A percentile compares a stretch with the other conserved stretches of the same genome.
These are phyloP conservation scores for Capronia coronata DNA, from an alignment of 2,329 filamentous ascomycete species.

Conservation along the genomic window DNA sequence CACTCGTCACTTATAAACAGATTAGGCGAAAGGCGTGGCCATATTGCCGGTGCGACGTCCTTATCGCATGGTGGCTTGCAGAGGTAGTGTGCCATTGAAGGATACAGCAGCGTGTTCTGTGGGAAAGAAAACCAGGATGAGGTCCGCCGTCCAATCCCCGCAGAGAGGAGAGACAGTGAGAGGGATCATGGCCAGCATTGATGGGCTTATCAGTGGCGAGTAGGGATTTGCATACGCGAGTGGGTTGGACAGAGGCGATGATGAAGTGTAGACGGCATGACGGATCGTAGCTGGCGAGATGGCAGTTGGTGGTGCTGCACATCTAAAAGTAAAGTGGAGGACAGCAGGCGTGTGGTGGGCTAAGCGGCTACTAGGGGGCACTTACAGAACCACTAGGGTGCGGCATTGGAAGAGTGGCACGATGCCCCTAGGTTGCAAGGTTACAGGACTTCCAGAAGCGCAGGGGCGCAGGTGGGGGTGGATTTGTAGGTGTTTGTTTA, in stretches of 20 bases:
- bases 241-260: neutral
- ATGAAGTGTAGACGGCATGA: neutral
- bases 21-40: conserved; percentile 6
- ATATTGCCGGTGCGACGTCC: conserved; percentile 5
- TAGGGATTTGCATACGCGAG: neutral
- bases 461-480: no score
- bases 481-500: no score
- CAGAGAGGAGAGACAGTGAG: conserved; percentile 1
- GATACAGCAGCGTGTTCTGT: no score
- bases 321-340: no score
- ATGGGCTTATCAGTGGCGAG: conserved; percentile 16
- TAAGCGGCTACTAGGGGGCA: no score
- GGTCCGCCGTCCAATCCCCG: neutral
- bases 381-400: no score
- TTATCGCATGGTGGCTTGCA: conserved; percentile 6
- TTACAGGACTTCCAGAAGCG: no score
- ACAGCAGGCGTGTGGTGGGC: no score
- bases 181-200: neutral
- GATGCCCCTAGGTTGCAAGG: no score
- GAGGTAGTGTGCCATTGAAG: neutral
- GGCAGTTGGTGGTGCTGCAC: no score
- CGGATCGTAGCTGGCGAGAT: neutral
- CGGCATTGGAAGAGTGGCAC: no score
- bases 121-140: neutral
- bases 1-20: neutral